Evolutionary conservation across 139 green algal genomes (phyloP).

Genomic region (Diplosphaera chodatii): DNA sequence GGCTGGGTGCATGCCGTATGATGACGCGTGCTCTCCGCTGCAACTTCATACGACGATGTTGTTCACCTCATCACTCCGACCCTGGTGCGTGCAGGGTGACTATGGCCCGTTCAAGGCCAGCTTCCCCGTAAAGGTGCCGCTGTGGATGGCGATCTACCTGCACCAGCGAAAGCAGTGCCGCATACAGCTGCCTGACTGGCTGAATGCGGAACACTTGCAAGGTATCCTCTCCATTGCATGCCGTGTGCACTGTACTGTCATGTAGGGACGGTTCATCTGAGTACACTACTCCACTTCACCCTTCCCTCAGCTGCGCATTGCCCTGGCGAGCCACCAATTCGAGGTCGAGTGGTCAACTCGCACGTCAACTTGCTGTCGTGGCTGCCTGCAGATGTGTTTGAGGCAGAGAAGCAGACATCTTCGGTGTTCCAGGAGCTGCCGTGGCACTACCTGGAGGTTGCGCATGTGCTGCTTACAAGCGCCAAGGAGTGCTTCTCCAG

Average conservation of each 20-base stretch:
- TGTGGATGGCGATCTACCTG: conserved; percentile 78
- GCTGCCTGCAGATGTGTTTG: conserved; percentile 43
- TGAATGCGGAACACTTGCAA: conserved; percentile 44
- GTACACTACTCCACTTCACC: too few relatives aligned
- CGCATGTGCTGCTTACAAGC: conserved; percentile 23
- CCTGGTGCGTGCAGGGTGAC: conserved; percentile 56
- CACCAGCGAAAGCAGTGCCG: conserved; percentile 64
- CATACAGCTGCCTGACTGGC: conserved; percentile 71
- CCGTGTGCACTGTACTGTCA: too few relatives aligned
- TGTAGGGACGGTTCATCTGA: too few relatives aligned
- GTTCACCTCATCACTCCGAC: too few relatives aligned
- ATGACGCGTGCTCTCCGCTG: too few relatives aligned
- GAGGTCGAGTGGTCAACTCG: too few relatives aligned
- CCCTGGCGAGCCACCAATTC: too few relatives aligned
- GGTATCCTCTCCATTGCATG: too few relatives aligned
- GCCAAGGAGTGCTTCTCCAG: conserved; percentile 47
- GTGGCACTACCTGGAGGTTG: conserved; percentile 67
- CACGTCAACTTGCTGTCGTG: too few relatives aligned
- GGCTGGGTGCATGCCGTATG: too few relatives aligned
- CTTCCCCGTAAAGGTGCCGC: conserved; percentile 56
- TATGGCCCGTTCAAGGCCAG: conserved; percentile 80
- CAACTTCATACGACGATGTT: too few relatives aligned
- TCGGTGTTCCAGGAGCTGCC: conserved; percentile 66
- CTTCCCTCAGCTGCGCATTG: too few relatives aligned
- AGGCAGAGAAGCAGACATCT: conserved; percentile 41